Conservation (phyloP, 1,284 basidiomycete genomes). For the Puccinia novopanici region DNA sequence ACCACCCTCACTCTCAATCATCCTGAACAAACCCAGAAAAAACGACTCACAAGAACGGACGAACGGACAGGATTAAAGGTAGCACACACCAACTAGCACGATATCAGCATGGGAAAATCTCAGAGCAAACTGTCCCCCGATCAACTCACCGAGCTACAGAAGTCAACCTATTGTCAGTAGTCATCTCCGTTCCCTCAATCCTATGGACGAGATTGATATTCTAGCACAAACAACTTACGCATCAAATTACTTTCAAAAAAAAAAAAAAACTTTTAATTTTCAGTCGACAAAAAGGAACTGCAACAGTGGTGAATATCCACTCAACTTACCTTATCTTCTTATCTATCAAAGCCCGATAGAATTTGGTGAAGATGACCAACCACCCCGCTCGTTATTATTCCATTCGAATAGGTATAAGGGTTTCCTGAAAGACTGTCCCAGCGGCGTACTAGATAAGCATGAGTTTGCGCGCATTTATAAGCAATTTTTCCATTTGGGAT, state of each 20-base stretch:
- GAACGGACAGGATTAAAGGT: not conserved
- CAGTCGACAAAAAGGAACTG: conserved; percentile 99
- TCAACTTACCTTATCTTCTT: not conserved
- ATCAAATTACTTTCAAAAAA: conserved; percentile 4
- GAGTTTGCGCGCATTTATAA: conserved; percentile 99
- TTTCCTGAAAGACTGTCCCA: conserved; percentile 97
- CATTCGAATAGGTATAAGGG: conserved; percentile 81
- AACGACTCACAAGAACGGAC: not conserved
- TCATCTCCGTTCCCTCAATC: not conserved
- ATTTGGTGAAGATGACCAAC: conserved; percentile 6
- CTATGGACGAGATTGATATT: not conserved
- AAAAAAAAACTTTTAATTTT: conserved; percentile 51
- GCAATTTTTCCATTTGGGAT: conserved; percentile 84
- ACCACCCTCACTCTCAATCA: too few relatives aligned
- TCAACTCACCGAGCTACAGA: conserved; percentile 92
- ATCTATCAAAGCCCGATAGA: not conserved
- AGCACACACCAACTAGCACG: not conserved
- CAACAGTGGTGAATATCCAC: conserved; percentile 78
- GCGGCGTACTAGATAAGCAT: conserved; percentile 90
- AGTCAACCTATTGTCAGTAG: conserved; percentile 91
- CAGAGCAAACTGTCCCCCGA: conserved; percentile 95
- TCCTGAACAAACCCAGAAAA: not conserved
- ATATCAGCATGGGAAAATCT: conserved; percentile 78
- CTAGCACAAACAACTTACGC: not conserved
- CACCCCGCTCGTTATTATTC: not conserved